Base-by-base conservation (phyloP, 805 yeast genomes). In the Yarrowia keelungensis region DNA sequence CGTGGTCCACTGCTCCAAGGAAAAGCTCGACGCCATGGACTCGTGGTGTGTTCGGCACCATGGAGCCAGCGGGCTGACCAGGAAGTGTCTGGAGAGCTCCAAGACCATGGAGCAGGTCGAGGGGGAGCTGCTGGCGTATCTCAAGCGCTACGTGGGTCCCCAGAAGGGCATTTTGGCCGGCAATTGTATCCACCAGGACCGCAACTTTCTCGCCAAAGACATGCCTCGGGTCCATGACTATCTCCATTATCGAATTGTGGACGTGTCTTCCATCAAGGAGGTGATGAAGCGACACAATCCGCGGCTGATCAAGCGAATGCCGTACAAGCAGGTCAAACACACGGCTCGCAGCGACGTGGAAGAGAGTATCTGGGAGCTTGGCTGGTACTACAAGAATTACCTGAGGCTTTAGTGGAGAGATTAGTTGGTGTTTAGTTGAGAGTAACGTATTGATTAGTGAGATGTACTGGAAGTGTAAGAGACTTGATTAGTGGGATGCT, bases 251-350 rank as follows among this genome's bases (percentile, higher is more conserved):
- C 41, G 56, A 7, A 51, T 51, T 19, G 11, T 36, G 14, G 42
- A 51, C 42, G 56, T 51, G 2, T 51, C 56, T 35, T 51, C 56
- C 10, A 51, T 51, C 39, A 51, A 51, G 15, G 56, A 51, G 22
- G 56, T 51, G 15, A 51, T 51, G 54, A 49, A 49, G 16, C 16
- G 54, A 8, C 54, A 49, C 19, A 49, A 49, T 49, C 54, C 39
- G 14, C 11, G 19, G 8, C 8, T 49, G 54, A 32, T 49, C 39
- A 49, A 49, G 15, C 26, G 26, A 5, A 51, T 51, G 56, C 56
- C 56, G n/a, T 51, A 51, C 26, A 51, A 51, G 42, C 56, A 51
- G 41, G 39, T 35, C 56, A 51, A 36, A 16, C 56, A 51, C 26
- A 35, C 42, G 12, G 56, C 56, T 11, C 22, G 56, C 14, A 51